phyloP scores from a whole-genome alignment of 2,329 filamentous ascomycete genomes.

The Lizonia empirigonia region DNA sequence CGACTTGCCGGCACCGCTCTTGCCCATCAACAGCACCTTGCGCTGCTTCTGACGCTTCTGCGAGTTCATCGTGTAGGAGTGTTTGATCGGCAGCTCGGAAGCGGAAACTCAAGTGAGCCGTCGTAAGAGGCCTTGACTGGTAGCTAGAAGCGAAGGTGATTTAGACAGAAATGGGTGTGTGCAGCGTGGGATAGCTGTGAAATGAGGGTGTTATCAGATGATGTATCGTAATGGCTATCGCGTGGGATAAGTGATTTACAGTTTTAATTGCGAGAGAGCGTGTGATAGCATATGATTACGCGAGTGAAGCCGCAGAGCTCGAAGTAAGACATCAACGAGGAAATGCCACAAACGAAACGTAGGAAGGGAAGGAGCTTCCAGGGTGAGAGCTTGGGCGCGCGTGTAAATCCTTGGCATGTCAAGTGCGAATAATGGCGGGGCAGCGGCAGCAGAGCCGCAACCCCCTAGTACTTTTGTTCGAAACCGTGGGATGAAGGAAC shows the following conservation, averaged over 20 bases:
- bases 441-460: constrained; percentile 14
- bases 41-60: constrained; percentile 59
- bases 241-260: constrained; percentile 2
- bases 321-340: background rate
- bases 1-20: constrained; percentile 95
- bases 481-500: constrained; percentile 1
- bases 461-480: constrained; percentile 2
- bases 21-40: constrained; percentile 71
- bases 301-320: background rate
- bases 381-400: constrained; percentile 19
- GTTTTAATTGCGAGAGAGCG: background rate
- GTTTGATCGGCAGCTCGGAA: background rate
- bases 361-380: constrained; percentile 7
- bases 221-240: constrained; percentile 14
- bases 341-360: background rate
- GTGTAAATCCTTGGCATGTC: constrained; percentile 5
- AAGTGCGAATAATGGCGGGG: constrained; percentile 10
- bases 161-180: background rate
- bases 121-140: background rate
- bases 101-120: background rate
- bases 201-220: constrained; percentile 7
- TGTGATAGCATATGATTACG: background rate
- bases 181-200: background rate
- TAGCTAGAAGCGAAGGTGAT: background rate
- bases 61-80: constrained; percentile 40